phyloP scores from a whole-genome alignment of 805 yeast genomes.

The Kodamaea neixiangensis region DNA sequence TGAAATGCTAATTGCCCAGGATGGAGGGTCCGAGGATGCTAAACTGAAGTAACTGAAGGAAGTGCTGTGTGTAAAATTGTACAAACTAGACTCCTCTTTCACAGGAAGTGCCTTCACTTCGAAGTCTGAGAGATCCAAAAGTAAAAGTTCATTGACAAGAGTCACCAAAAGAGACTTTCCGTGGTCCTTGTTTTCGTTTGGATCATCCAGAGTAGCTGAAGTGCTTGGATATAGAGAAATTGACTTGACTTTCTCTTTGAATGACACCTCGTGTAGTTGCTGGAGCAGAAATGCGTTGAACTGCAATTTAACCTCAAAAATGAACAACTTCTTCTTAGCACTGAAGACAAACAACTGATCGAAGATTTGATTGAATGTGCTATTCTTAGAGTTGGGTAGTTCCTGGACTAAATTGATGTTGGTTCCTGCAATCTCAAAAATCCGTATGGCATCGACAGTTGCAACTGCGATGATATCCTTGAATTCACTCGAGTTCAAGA shows the following conservation, averaged over 20 bases:
- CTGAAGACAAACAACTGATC: constrained; percentile 29
- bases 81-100: constrained; percentile 20
- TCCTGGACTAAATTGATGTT: constrained; percentile 34
- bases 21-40: constrained; percentile 29
- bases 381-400: constrained; percentile 25
- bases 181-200: neutral
- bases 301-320: constrained; percentile 28
- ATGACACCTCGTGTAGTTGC: constrained; percentile 22
- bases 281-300: constrained; percentile 32
- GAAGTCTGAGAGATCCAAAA: constrained; percentile 25
- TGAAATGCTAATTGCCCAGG: constrained; percentile 21
- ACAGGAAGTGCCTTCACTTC: constrained; percentile 17
- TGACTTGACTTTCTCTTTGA: constrained; percentile 34
- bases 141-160: constrained; percentile 26
- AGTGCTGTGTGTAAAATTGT: constrained; percentile 23
- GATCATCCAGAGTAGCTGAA: neutral
- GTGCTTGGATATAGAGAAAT: constrained; percentile 15
- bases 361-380: constrained; percentile 16
- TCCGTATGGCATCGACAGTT: constrained; percentile 23
- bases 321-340: constrained; percentile 29
- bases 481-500: constrained; percentile 20
- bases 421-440: constrained; percentile 32
- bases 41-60: constrained; percentile 44
- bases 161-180: constrained; percentile 22
- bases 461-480: constrained; percentile 29